Conservation (phyloP, 2,329 filamentous ascomycete species). For the Verticillium nubilum region DNA sequence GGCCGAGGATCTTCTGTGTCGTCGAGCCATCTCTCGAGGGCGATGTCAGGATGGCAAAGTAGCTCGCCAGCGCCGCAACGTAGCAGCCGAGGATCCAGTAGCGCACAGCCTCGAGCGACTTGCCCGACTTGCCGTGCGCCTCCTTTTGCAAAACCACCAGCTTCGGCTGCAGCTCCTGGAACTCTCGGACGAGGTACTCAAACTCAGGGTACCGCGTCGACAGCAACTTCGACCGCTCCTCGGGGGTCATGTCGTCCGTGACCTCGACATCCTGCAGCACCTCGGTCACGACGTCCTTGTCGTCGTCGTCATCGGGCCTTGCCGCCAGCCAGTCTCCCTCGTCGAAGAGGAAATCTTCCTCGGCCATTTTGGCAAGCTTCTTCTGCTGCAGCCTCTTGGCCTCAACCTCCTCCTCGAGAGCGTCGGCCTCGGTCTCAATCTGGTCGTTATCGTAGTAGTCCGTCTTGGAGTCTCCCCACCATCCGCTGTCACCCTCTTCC, state of each 20-base stretch:
- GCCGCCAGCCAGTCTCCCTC: constrained; percentile 75
- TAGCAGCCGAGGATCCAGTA: constrained; percentile 81
- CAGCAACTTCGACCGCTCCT: constrained; percentile 71
- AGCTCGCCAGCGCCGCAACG: constrained; percentile 81
- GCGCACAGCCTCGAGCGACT: constrained; percentile 62
- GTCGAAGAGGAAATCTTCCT: constrained; percentile 90
- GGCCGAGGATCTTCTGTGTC: constrained; percentile 57
- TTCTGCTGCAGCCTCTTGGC: constrained; percentile 85
- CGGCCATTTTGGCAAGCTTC: constrained; percentile 81
- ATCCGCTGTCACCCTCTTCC: constrained; percentile 56
- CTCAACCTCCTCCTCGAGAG: constrained; percentile 87
- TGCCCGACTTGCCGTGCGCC: constrained; percentile 45
- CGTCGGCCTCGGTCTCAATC: constrained; percentile 59
- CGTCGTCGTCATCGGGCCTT: constrained; percentile 43
- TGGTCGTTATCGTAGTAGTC: constrained; percentile 91
- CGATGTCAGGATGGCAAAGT: constrained; percentile 89
- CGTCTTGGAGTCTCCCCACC: constrained; percentile 82
- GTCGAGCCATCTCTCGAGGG: constrained; percentile 57
- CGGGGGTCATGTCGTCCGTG: constrained; percentile 68
- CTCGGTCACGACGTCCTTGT: constrained; percentile 68
- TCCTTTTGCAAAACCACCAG: constrained; percentile 54
- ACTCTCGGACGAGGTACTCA: constrained; percentile 76
- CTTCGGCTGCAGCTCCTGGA: constrained; percentile 64
- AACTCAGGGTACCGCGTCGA: constrained; percentile 87
- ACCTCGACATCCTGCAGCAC: constrained; percentile 81